These are phyloP conservation scores for Pichia nanzhaoensis DNA, from an alignment of 805 yeast species.

Conservation along the genomic window DNA sequence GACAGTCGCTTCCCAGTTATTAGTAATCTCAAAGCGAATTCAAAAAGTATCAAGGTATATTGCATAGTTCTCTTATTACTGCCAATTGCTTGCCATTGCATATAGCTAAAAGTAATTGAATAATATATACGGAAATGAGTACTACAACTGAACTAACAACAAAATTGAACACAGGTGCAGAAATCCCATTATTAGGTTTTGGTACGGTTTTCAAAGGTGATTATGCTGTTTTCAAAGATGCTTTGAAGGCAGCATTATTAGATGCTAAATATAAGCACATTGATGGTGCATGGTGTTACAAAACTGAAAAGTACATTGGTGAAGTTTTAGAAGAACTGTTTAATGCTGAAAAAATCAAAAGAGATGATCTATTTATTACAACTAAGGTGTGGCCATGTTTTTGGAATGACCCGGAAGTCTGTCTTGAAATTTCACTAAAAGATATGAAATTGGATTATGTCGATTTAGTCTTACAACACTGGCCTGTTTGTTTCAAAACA, in stretches of 20 bases:
- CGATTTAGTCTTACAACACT: constrained; percentile 60
- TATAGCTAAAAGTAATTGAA: no score
- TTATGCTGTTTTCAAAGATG: constrained; percentile 15
- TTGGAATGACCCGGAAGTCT: constrained; percentile 32
- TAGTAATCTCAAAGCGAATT: no score
- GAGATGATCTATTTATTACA: constrained; percentile 59
- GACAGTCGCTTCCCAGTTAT: no score
- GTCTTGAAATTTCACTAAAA: constrained; percentile 32
- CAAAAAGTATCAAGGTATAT: no score
- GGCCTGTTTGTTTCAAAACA: constrained; percentile 45
- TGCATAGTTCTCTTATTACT: no score
- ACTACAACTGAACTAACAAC: constrained; percentile 14
- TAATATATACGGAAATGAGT: no score
- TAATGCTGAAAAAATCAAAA: constrained; percentile 38
- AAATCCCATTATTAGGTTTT: constrained; percentile 62
- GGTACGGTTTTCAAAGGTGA: constrained; percentile 43
- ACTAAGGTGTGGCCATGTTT: constrained; percentile 57
- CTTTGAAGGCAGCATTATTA: constrained; percentile 21
- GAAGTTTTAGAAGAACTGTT: constrained; percentile 42
- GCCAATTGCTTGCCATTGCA: no score
- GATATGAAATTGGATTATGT: constrained; percentile 53
- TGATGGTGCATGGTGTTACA: constrained; percentile 48
- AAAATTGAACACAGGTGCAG: constrained; percentile 54
- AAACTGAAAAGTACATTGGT: constrained; percentile 38
- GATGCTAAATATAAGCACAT: constrained; percentile 44